Percentiles rank a stretch among this genome's conserved stretches.
phyloP scores from a whole-genome alignment of 2,329 filamentous ascomycete species.

The Trichoderma koningii region DNA sequence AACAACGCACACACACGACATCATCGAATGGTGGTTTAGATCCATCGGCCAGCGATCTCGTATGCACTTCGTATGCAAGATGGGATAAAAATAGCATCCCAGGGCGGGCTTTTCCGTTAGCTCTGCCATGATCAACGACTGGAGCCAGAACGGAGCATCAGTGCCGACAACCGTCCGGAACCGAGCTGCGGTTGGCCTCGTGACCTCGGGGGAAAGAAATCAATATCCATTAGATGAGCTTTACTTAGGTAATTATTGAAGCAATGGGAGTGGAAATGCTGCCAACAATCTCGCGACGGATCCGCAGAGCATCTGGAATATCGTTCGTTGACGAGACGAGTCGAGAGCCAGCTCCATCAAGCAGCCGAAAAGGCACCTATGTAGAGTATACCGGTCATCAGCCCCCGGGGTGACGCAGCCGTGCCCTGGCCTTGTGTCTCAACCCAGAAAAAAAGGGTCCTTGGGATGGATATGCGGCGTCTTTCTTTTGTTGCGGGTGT shows the following conservation, averaged over 20 bases:
- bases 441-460: background rate
- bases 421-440: constrained; percentile 7
- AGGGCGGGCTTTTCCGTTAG: constrained; percentile 4
- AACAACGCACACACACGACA: background rate
- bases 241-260: too few species aligned
- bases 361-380: too few species aligned
- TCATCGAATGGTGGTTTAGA: background rate
- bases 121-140: background rate
- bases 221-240: too few species aligned
- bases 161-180: constrained; percentile 7
- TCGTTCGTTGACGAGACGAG: background rate
- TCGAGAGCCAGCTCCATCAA: background rate
- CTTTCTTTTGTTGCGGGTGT: background rate
- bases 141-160: background rate
- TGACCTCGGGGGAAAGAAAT: background rate
- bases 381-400: too few species aligned
- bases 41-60: background rate
- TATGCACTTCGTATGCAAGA: background rate
- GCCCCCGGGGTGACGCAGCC: too few species aligned
- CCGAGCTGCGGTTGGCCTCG: constrained; percentile 11
- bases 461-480: background rate
- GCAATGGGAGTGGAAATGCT: too few species aligned
- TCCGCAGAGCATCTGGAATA: background rate
- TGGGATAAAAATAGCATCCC: constrained; percentile 10
- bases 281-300: too few species aligned